phyloP scores from a whole-genome alignment of 2,329 filamentous ascomycete genomes.

The Paecilomyces sp. region DNA sequence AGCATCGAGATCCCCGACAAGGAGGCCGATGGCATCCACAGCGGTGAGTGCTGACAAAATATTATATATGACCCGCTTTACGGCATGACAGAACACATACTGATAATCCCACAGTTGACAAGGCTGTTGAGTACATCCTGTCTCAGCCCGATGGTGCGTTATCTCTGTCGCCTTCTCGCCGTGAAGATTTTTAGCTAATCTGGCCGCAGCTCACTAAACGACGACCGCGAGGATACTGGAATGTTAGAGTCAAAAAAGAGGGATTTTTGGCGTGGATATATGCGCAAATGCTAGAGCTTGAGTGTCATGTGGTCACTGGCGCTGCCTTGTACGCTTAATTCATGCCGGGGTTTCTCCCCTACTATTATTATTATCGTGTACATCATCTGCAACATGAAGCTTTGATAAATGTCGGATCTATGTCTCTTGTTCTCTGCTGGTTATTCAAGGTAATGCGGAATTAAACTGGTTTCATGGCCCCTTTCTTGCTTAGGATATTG shows the following conservation, averaged over 20 bases:
- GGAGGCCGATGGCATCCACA: conserved; percentile 90
- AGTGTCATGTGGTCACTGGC: conserved; percentile 18
- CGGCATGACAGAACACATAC: conserved; percentile 8
- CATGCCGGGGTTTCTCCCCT: conserved; percentile 26
- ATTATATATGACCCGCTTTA: neutral
- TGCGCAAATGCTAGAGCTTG: conserved; percentile 18
- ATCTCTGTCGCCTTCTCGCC: conserved; percentile 6
- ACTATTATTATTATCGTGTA: conserved; percentile 35
- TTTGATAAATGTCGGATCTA: conserved; percentile 3
- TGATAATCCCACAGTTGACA: conserved; percentile 59
- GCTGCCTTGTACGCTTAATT: conserved; percentile 30
- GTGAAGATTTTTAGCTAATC: neutral
- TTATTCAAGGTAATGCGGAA: conserved; percentile 5
- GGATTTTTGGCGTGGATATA: conserved; percentile 22
- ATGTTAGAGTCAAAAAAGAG: conserved; percentile 21
- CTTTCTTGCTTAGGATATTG: neutral
- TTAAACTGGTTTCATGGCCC: neutral
- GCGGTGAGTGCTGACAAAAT: conserved; percentile 57
- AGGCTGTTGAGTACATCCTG: conserved; percentile 91
- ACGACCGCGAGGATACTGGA: conserved; percentile 18
- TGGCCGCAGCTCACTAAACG: conserved; percentile 27
- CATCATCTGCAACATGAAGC: conserved; percentile 26
- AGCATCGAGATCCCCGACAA: conserved; percentile 98
- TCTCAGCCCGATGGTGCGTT: conserved; percentile 84
- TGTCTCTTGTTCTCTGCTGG: neutral